Evolutionary conservation across 495 filamentous ascomycete genomes (phyloP).

Genomic region (Xylaria sp.): DNA sequence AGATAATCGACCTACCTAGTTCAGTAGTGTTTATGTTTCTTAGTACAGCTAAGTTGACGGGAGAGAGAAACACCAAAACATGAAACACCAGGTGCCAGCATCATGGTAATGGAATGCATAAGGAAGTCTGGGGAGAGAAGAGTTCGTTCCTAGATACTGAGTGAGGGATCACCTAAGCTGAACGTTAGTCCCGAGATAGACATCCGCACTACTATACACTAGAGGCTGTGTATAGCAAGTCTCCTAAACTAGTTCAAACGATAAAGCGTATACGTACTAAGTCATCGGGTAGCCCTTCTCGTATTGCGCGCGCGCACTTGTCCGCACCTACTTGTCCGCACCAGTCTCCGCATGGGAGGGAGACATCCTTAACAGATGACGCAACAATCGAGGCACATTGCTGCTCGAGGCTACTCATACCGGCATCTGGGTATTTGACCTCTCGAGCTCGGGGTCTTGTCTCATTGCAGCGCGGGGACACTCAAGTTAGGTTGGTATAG

Average conservation of each 20-base stretch:
- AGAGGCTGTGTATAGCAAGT: background rate
- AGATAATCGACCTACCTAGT: background rate
- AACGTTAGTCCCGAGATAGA: background rate
- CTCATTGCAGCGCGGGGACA: background rate
- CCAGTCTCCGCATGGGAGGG: background rate
- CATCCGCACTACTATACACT: background rate
- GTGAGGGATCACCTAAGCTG: background rate
- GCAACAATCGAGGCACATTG: background rate
- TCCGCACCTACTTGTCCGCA: background rate
- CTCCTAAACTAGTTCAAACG: background rate
- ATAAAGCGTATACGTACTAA: background rate
- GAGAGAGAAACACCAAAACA: background rate
- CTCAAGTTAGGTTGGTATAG: background rate
- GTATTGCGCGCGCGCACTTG: too few species aligned
- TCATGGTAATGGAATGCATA: constrained; percentile 5
- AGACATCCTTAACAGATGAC: background rate
- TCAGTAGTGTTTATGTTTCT: background rate
- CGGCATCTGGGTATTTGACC: background rate
- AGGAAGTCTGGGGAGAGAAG: background rate
- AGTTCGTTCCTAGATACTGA: background rate
- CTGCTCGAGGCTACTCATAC: background rate
- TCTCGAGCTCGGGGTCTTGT: background rate
- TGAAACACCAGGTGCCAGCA: background rate
- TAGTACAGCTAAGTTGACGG: background rate
- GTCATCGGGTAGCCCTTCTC: background rate